These are phyloP conservation scores for Diaporthe vaccinii DNA, from an alignment of 2,329 filamentous ascomycete genomes.

Conservation along the genomic window DNA sequence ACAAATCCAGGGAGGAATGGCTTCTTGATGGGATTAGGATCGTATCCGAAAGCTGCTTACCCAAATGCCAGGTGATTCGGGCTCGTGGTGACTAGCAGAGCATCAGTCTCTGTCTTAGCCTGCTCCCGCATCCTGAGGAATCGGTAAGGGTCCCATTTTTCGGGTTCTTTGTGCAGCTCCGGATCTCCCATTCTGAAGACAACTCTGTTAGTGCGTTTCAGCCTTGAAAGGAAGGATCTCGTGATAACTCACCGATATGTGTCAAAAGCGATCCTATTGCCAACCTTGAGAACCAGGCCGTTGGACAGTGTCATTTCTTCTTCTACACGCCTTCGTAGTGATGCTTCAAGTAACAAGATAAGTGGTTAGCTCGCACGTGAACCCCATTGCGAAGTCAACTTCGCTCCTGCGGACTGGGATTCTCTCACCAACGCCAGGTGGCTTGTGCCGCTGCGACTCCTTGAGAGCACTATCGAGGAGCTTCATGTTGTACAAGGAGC, in stretches of 20 bases:
- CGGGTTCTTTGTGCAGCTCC: background rate
- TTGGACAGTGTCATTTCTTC: background rate
- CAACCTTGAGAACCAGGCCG: background rate
- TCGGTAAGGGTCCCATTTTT: slow-evolving; percentile 17
- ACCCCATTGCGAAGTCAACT: background rate
- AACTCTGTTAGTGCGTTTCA: background rate
- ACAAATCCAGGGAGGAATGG: too few species aligned
- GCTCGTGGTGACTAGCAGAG: slow-evolving; percentile 6
- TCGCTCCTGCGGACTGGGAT: background rate
- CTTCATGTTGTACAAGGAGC: slow-evolving; percentile 1
- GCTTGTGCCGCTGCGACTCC: slow-evolving; percentile 8
- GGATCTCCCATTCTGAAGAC: background rate
- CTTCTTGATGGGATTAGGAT: too few species aligned
- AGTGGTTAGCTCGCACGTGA: background rate
- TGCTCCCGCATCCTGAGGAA: slow-evolving; percentile 6
- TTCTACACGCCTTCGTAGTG: background rate
- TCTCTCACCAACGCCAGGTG: background rate
- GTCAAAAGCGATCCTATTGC: slow-evolving; percentile 1
- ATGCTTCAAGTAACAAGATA: background rate
- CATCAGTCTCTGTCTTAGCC: background rate
- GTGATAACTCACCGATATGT: background rate
- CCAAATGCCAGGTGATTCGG: slow-evolving; percentile 1
- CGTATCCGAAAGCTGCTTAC: too few species aligned
- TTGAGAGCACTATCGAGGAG: slow-evolving; percentile 5
- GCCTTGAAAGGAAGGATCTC: background rate